Evolutionary conservation across 805 yeast species (phyloP).

Genomic region (Yamadazyma philogaea): DNA sequence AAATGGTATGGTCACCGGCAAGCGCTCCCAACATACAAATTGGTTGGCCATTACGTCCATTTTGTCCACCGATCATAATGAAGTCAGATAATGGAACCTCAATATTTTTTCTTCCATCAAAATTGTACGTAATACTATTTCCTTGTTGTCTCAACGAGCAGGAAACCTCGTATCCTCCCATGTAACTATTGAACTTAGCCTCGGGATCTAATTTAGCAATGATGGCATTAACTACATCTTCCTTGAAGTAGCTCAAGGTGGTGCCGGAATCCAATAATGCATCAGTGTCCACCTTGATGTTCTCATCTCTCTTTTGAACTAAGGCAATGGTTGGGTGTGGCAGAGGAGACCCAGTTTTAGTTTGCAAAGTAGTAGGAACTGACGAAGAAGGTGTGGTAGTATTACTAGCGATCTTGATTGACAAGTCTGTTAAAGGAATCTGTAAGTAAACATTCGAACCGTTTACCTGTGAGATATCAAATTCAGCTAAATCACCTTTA

Average conservation of each 20-base stretch:
- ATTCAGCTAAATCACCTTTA: slow-evolving; percentile 21
- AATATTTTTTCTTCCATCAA: slow-evolving; percentile 12
- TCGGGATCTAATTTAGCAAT: slow-evolving; percentile 12
- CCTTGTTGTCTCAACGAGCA: slow-evolving; percentile 15
- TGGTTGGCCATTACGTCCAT: slow-evolving; percentile 11
- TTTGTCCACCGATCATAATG: slow-evolving; percentile 14
- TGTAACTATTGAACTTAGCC: slow-evolving; percentile 9
- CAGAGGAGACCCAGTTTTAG: slow-evolving; percentile 2
- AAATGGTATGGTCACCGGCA: slow-evolving; percentile 14
- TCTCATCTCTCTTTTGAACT: slow-evolving; percentile 9
- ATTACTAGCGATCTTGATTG: slow-evolving; percentile 12
- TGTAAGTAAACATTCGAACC: slow-evolving; percentile 17
- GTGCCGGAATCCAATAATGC: slow-evolving; percentile 22
- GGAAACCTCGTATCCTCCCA: slow-evolving; percentile 15
- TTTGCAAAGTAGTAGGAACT: slow-evolving; percentile 9
- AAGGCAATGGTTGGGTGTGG: slow-evolving; percentile 13
- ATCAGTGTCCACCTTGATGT: slow-evolving; percentile 4
- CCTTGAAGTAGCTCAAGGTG: slow-evolving; percentile 18
- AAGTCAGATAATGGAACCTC: slow-evolving; percentile 18
- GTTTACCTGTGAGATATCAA: slow-evolving; percentile 19
- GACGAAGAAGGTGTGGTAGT: slow-evolving; percentile 7
- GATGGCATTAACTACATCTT: slow-evolving; percentile 10
- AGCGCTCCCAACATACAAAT: slow-evolving; percentile 16
- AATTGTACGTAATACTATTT: slow-evolving; percentile 11
- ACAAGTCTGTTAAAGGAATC: slow-evolving; percentile 19